Evolutionary conservation across 164 flowering plant species (phyloP).

Genomic region (Nymphaea thermarum): DNA sequence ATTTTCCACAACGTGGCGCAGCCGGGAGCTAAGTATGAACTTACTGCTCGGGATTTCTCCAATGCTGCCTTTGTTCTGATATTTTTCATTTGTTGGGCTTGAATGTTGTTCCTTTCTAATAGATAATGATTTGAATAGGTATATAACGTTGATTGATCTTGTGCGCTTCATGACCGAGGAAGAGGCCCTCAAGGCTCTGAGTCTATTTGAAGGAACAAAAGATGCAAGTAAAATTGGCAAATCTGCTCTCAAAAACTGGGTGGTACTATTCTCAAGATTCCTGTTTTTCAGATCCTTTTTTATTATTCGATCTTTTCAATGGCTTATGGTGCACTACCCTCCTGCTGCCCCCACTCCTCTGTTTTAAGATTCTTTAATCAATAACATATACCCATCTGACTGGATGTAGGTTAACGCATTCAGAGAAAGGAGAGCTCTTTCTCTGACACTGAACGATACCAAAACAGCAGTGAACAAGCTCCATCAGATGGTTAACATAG

Average conservation of each 20-base stretch:
- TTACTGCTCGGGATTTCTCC: not conserved
- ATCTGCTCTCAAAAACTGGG: constrained; percentile 46
- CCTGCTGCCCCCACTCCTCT: not conserved
- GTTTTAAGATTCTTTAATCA: too few relatives aligned
- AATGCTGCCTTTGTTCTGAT: too few relatives aligned
- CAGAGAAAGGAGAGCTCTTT: constrained; percentile 53
- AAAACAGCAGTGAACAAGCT: constrained; percentile 62
- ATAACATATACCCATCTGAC: not conserved
- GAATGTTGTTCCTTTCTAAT: not conserved
- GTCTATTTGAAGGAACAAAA: constrained; percentile 36
- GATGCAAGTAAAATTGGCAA: constrained; percentile 37
- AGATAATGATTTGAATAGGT: constrained; percentile 11
- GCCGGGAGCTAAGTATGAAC: constrained; percentile 35
- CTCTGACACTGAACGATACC: constrained; percentile 55
- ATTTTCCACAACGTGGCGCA: constrained; percentile 46
- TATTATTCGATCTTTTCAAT: not conserved
- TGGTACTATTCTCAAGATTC: constrained; percentile 24
- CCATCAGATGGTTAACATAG: constrained; percentile 35
- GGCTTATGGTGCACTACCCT: not conserved
- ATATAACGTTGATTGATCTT: constrained; percentile 31
- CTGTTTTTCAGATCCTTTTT: not conserved
- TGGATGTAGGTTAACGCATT: constrained; percentile 39
- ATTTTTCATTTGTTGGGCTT: not conserved
- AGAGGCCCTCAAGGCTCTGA: constrained; percentile 41
- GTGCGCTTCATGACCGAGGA: constrained; percentile 49